Evolutionary conservation across 2,329 filamentous ascomycete species (phyloP), one percentile per base, ranked within the genome.

Genomic region (Sclerotinia subarctica): DNA sequence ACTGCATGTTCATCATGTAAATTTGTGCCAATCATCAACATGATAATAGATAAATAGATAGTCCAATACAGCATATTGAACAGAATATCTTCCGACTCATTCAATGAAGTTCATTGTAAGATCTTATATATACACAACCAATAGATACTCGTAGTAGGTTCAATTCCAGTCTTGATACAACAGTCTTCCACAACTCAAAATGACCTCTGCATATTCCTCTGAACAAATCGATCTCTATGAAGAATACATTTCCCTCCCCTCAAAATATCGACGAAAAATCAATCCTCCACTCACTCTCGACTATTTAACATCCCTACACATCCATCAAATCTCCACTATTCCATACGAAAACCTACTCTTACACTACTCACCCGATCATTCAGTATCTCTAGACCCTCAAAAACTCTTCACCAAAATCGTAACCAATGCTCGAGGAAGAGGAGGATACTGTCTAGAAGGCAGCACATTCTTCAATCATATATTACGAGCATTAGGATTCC

Each of bases 401-500:
- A 53, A 60, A 3, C 58, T 76, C 4, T 77, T 73, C 66, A n/a
- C 70, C 13, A 77, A 77, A 62, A 74, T 75, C 19, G 70, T 76
- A 3, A 59, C 32, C 1, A 62, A 73, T 58, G 69, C 68, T 13
- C 68, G 73, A 64, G 78, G 81, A 5, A 74, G 81, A 64, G 86
- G 86, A 24, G 86, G 86, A 0, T 89, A 88, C 75, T 89, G 86
- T 77, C 85, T 89, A 81, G 86, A 88, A 73, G 80, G 81, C 35
- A 83, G 80, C 66, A 80, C 86, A 53, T 79, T 88, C 26, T 86
- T 87, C 72, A 80, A 82, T 71, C 79, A 85, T 70, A 76, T 86
- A 17, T 78, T 88, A 5, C 77, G 81, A 24, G 81, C 78, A 2
- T 72, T 87, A n/a, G 84, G 84, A 1, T 87, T 84, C 64, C 74